Evolutionary conservation across 139 green algal species (phyloP), one percentile per base, ranked within the genome.

Genomic region (Ettlia oleoabundans): DNA sequence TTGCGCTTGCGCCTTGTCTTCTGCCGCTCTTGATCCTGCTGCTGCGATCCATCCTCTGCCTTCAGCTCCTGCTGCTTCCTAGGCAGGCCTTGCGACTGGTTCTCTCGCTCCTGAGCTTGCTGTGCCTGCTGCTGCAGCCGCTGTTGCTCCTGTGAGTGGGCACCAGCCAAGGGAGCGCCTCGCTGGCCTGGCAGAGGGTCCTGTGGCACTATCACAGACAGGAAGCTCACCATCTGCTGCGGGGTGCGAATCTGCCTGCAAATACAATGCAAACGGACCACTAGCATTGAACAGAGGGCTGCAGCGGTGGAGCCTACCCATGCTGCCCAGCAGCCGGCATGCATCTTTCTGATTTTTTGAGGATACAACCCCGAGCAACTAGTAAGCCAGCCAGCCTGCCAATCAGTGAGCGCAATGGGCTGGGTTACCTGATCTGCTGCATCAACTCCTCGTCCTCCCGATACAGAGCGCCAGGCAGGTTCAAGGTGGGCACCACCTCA

Each of bases 341-440:
- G n/a, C n/a, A n/a, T n/a, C n/a, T n/a, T n/a, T n/a, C n/a, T n/a
- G n/a, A n/a, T n/a, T n/a, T n/a, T n/a, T n/a, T n/a, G n/a, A n/a
- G n/a, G n/a, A n/a, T n/a, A n/a, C n/a, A n/a, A n/a, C n/a, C n/a
- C n/a, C n/a, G n/a, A n/a, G n/a, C n/a, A n/a, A n/a, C n/a, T n/a
- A n/a, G n/a, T n/a, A n/a, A n/a, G n/a, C n/a, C n/a, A n/a, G n/a
- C n/a, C n/a, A n/a, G n/a, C n/a, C n/a, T n/a, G n/a, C n/a, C n/a
- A n/a, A n/a, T n/a, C n/a, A n/a, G n/a, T n/a, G n/a, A n/a, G n/a
- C n/a, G n/a, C n/a, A n/a, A n/a, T n/a, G n/a, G n/a, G n/a, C n/a
- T n/a, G n/a, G n/a, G n/a, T n/a, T n/a, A 76, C 69, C 69, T 58
- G 28, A 76, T 41, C 69, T 63, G 69, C 69, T 76, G 10, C 69